Evolutionary conservation across 495 filamentous ascomycete genomes (phyloP).

Genomic region (Aspergillus olivimuriae): DNA sequence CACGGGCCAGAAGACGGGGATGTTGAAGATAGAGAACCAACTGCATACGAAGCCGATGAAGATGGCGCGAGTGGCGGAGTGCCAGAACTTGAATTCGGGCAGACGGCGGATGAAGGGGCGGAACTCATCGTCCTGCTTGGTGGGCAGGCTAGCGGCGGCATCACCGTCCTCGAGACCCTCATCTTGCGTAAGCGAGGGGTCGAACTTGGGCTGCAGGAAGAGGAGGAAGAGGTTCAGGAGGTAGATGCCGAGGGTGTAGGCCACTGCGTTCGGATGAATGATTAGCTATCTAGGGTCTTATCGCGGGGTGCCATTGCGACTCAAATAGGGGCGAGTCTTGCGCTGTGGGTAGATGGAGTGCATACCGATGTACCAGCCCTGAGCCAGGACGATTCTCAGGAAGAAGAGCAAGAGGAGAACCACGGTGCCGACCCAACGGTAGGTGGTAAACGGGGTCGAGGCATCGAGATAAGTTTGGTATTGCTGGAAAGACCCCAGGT

Average conservation of each 20-base stretch:
- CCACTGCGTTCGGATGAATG: constrained; percentile 50
- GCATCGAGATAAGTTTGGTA: constrained; percentile 95
- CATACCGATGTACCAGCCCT: constrained; percentile 98
- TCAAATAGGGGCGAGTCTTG: too few relatives aligned
- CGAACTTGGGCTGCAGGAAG: constrained; percentile 97
- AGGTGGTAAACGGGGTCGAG: constrained; percentile 76
- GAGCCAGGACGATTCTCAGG: constrained; percentile 77
- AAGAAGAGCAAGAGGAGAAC: constrained; percentile 75
- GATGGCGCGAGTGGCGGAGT: constrained; percentile 84
- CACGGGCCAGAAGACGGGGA: constrained; percentile 98
- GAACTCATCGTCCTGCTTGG: constrained; percentile 95
- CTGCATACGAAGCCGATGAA: constrained; percentile 77
- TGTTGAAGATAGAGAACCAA: constrained; percentile 90
- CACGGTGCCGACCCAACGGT: constrained; percentile 82
- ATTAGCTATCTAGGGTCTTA: constrained; percentile 6
- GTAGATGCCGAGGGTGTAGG: constrained; percentile 97
- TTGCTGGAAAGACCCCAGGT: constrained; percentile 47
- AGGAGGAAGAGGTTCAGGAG: constrained; percentile 98
- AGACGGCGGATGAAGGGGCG: constrained; percentile 91
- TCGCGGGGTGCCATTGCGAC: too few relatives aligned
- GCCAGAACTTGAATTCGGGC: constrained; percentile 99
- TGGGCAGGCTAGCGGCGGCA: constrained; percentile 66
- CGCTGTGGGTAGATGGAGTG: background rate
- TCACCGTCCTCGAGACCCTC: constrained; percentile 93
- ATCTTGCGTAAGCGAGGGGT: constrained; percentile 91